A percentile compares a stretch with the other conserved stretches of the same genome.
These are phyloP conservation scores for Ceratocystis diversiconidia DNA, from an alignment of 2,329 filamentous ascomycete genomes.

Conservation along the genomic window DNA sequence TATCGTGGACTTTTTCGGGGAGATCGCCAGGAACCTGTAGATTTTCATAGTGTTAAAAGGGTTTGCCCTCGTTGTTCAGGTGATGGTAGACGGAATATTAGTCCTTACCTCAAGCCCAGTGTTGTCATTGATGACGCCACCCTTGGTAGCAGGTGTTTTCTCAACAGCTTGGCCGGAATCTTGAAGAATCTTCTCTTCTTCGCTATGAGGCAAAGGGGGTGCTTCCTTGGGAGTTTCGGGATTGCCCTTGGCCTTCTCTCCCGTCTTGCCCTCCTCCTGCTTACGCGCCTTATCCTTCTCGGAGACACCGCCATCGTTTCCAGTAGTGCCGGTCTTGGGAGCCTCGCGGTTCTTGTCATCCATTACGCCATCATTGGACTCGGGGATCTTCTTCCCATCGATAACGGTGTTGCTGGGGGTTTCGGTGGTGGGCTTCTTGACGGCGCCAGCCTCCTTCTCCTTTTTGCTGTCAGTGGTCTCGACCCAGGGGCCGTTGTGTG, in stretches of 20 bases:
- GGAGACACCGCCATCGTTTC: slow-evolving; percentile 77
- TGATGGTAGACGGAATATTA: neutral
- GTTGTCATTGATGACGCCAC: slow-evolving; percentile 18
- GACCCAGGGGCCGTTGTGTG: slow-evolving; percentile 73
- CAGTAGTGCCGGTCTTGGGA: slow-evolving; percentile 74
- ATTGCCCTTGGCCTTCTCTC: slow-evolving; percentile 54
- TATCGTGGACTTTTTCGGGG: slow-evolving; percentile 62
- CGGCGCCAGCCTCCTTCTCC: slow-evolving; percentile 19
- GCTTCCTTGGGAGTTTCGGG: slow-evolving; percentile 76
- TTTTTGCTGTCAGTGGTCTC: slow-evolving; percentile 34
- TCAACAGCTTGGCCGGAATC: slow-evolving; percentile 27
- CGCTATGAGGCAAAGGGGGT: slow-evolving; percentile 66
- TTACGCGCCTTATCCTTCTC: slow-evolving; percentile 70
- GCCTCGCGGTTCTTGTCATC: slow-evolving; percentile 64
- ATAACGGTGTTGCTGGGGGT: slow-evolving; percentile 38
- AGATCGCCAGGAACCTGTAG: slow-evolving; percentile 65
- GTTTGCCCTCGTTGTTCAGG: neutral
- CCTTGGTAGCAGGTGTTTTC: slow-evolving; percentile 16
- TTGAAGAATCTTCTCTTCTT: slow-evolving; percentile 51
- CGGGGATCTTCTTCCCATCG: slow-evolving; percentile 47
- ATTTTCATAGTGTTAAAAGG: slow-evolving; percentile 14
- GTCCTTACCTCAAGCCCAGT: slow-evolving; percentile 45
- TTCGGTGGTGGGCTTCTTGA: slow-evolving; percentile 28
- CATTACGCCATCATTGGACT: slow-evolving; percentile 73
- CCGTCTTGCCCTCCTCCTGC: slow-evolving; percentile 50